Conservation (phyloP, 139 green algal species). For the Deuterostichococcus epilithicus region DNA sequence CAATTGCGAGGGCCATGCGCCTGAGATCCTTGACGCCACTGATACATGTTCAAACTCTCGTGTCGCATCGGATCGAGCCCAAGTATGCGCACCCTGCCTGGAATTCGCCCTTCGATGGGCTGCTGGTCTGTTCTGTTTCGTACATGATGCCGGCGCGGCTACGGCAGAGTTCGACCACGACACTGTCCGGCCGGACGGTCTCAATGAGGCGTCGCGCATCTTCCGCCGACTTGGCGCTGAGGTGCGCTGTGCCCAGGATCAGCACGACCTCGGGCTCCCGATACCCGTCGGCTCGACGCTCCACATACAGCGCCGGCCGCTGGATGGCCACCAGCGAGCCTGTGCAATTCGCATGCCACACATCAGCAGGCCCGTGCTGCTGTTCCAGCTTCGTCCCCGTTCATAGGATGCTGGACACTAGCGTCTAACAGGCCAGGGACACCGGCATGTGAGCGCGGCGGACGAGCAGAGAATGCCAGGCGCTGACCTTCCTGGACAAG, state of each 20-base stretch:
- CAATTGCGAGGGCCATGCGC: too few relatives aligned
- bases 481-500: conserved; percentile 36
- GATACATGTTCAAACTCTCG: too few relatives aligned
- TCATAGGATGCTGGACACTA: too few relatives aligned
- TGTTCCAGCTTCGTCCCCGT: too few relatives aligned
- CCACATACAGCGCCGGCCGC: conserved; percentile 51
- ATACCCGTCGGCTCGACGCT: conserved; percentile 71
- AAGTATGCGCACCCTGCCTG: background rate
- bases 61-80: too few relatives aligned
- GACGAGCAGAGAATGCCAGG: too few relatives aligned
- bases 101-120: background rate
- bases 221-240: conserved; percentile 43
- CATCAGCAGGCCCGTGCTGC: background rate
- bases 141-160: conserved; percentile 52
- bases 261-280: conserved; percentile 63
- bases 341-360: background rate
- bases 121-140: background rate
- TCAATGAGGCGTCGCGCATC: conserved; percentile 55
- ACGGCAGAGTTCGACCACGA: conserved; percentile 78
- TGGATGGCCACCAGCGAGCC: conserved; percentile 49
- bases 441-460: too few relatives aligned
- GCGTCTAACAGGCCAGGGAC: too few relatives aligned
- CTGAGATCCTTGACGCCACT: too few relatives aligned
- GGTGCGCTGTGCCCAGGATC: conserved; percentile 73
- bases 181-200: conserved; percentile 53